These are phyloP conservation scores for Paraglomus brasilianum DNA, from an alignment of 192 early-diverging fungal species.

Conservation along the genomic window DNA sequence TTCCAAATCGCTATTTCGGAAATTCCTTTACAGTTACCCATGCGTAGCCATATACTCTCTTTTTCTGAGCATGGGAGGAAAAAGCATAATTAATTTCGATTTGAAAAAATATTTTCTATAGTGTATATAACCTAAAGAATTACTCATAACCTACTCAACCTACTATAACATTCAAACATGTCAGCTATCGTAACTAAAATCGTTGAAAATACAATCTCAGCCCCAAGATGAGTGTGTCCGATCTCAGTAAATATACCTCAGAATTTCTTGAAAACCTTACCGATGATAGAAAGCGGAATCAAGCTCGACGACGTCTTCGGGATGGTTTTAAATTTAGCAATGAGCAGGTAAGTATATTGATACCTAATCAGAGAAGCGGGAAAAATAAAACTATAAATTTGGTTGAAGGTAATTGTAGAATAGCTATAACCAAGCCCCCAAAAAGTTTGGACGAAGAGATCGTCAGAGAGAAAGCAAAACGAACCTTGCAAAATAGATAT, in stretches of 20 bases:
- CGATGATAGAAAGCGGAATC: slow-evolving; percentile 5
- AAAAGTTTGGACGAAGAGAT: not conserved
- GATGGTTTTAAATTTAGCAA: slow-evolving; percentile 23
- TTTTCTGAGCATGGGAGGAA: slow-evolving; percentile 11
- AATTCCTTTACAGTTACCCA: not conserved
- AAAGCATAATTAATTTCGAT: slow-evolving; percentile 26
- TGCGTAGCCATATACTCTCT: not conserved
- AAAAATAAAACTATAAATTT: slow-evolving; percentile 6
- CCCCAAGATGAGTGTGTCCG: not conserved
- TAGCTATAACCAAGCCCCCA: not conserved
- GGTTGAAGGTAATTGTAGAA: not conserved
- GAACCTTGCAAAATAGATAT: not conserved
- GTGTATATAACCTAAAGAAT: slow-evolving; percentile 25
- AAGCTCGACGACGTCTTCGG: slow-evolving; percentile 4
- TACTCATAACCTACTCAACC: slow-evolving; percentile 18
- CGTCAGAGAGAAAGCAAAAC: slow-evolving; percentile 10
- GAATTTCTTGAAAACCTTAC: slow-evolving; percentile 17
- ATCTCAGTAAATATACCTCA: slow-evolving; percentile 15
- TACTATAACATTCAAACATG: slow-evolving; percentile 16
- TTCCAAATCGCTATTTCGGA: not conserved
- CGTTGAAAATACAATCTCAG: slow-evolving; percentile 24
- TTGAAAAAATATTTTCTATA: slow-evolving; percentile 22
- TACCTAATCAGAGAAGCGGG: slow-evolving; percentile 2
- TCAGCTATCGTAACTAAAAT: slow-evolving; percentile 24
- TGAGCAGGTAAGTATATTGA: slow-evolving; percentile 22